Evolutionary conservation across 192 early-diverging fungal species (phyloP), one percentile per base, ranked within the genome.

Genomic region (Linnemannia zychae): DNA sequence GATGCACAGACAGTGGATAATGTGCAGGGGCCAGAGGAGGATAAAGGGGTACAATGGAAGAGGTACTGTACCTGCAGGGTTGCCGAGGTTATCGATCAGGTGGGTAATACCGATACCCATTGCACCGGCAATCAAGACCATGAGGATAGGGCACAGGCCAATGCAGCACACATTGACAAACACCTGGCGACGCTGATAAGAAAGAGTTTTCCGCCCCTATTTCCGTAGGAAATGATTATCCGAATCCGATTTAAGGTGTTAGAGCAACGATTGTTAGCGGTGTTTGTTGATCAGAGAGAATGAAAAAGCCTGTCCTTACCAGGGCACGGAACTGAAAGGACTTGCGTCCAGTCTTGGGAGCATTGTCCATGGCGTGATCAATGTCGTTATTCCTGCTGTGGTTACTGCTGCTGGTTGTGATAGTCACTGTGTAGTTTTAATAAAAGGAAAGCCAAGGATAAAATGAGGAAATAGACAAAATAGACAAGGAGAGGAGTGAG

Each of bases 111-210:
- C 79, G 20, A 87, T 87, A 28, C 92, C 92, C 74, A 93, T 75
- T 4, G 89, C 74, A 67, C 87, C 88, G n/a, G 91, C 85, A 74
- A 95, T 92, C 13, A 90, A 81, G 48, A 95, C 93, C 93, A 95
- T 95, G 22, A 95, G 69, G 31, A 95, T 87, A 0, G 94, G 94
- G 77, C 94, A 95, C 57, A 91, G 67, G 44, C 87, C 90, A 60
- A 89, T 87, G 63, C 95, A 96, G 85, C 93, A 95, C 7, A 96
- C 82, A 86, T 96, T 95, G 40, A 88, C 92, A 84, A 95, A 93
- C 73, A 87, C 88, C 74, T 96, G 95, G 22, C 95, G 88, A 69
- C 92, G 90, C 75, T 96, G 95, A 71, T 88, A 96, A 7, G 89
- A 86, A n/a, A 95, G 37, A 1, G 95, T 91, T 88, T 95, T 96